Evolutionary conservation across 2,329 filamentous ascomycete genomes (phyloP), one percentile per base, ranked within the genome.

Genomic region (Colletotrichum liaoningense): DNA sequence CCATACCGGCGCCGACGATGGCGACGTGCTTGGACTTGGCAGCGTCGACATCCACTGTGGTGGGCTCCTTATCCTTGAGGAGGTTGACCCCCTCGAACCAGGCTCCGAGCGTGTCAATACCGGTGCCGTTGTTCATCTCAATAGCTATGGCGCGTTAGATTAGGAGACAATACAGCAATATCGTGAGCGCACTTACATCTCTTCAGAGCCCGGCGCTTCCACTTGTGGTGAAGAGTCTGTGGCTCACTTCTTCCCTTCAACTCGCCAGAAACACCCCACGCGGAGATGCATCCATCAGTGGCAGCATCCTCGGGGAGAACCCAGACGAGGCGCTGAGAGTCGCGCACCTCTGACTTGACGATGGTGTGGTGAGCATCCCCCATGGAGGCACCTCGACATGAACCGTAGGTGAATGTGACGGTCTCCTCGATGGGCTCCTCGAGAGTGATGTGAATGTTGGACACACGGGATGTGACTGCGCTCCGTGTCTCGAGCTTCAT

Each of bases 71-170:
- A 30, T 86, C 83, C 74, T 89, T 80, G 55, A 93, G 84, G 69
- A 90, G 86, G 63, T 85, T 86, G 22, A 93, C 91, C 16, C 90
- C 91, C 77, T 93, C 89, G 73, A 93, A 93, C 91, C 91, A 93
- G 1, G 90, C 88, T 0, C 91, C 90, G 78, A 79, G 80, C 3
- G 79, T 77, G 66, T 87, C 83, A 72, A 87, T 83, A 4, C 86
- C 86, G 24, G 83, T 89, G 3, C 84, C 83, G 63, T 89, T 86
- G 67, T 86, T 86, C 83, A 92, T 87, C 22, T 85, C 72, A 46
- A 87, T 84, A 57, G 78, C 75, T 38, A 75, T 59, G 55, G 75
- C 2, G 78, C 73, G 54, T 79, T 79, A 76, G 72, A 75, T 66
- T 62, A 73, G 55, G 57, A 57, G 35, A 72, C 24, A 66, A 59